Evolutionary conservation across 2,329 filamentous ascomycete genomes (phyloP).

Genomic region (Cladosporium halotolerans): DNA sequence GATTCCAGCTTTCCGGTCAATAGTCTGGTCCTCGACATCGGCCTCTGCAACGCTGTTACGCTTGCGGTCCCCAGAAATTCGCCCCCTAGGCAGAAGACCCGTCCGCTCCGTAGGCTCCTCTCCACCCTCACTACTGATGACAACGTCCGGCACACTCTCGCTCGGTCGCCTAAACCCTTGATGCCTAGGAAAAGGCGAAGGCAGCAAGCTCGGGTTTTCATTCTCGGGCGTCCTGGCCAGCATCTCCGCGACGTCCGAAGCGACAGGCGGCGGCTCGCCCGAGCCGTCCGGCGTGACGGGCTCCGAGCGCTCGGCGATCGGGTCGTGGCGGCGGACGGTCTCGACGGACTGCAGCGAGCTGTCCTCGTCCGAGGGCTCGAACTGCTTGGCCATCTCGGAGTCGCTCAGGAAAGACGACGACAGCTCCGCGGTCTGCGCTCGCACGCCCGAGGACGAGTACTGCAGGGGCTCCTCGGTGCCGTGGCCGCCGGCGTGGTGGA

Average conservation of each 20-base stretch:
- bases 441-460: slow-evolving; percentile 34
- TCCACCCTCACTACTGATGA: slow-evolving; percentile 23
- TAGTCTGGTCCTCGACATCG: slow-evolving; percentile 22
- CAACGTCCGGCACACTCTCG: slow-evolving; percentile 22
- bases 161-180: slow-evolving; percentile 1
- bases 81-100: slow-evolving; percentile 32
- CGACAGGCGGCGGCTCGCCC: slow-evolving; percentile 4
- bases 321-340: slow-evolving; percentile 16
- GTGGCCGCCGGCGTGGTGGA: slow-evolving; percentile 29
- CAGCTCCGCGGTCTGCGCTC: slow-evolving; percentile 34
- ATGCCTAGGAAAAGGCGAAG: not conserved
- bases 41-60: slow-evolving; percentile 18
- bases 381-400: slow-evolving; percentile 20
- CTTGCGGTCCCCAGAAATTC: slow-evolving; percentile 20
- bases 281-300: slow-evolving; percentile 25
- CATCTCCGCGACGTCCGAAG: slow-evolving; percentile 9
- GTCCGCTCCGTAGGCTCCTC: slow-evolving; percentile 22
- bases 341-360: slow-evolving; percentile 13
- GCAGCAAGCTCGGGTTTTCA: not conserved
- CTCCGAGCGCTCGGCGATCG: slow-evolving; percentile 31
- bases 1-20: slow-evolving; percentile 15
- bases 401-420: slow-evolving; percentile 33
- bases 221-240: not conserved
- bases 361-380: slow-evolving; percentile 6
- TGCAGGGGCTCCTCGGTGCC: slow-evolving; percentile 32